phyloP scores from a whole-genome alignment of 1,139 yeast genomes.

The Geotrichum histeridarum region DNA sequence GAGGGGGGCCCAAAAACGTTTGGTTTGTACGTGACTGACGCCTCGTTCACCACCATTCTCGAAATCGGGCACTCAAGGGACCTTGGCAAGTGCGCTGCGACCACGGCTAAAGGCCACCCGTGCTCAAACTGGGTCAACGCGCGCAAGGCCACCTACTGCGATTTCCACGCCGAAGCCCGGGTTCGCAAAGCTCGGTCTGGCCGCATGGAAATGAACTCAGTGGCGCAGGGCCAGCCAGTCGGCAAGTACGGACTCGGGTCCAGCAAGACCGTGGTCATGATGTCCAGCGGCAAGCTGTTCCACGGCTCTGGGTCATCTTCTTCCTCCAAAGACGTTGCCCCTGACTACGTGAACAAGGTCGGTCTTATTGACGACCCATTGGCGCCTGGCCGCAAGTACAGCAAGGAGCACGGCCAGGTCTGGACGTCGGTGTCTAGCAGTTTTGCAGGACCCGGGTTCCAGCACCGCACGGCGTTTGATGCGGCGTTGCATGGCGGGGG shows the following conservation, averaged over 20 bases:
- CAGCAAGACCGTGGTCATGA: slow-evolving; percentile 13
- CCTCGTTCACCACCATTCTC: slow-evolving; percentile 46
- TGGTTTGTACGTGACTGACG: slow-evolving; percentile 53
- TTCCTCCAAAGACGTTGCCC: neutral
- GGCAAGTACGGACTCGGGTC: slow-evolving; percentile 8
- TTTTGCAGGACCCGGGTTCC: neutral
- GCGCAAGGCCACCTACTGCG: slow-evolving; percentile 54
- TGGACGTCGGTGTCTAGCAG: slow-evolving; percentile 13
- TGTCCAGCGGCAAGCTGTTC: neutral
- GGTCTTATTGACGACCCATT: slow-evolving; percentile 12
- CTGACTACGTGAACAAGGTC: slow-evolving; percentile 6
- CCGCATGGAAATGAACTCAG: slow-evolving; percentile 61
- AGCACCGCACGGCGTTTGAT: neutral
- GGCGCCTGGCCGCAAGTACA: slow-evolving; percentile 1
- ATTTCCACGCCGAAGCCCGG: slow-evolving; percentile 61
- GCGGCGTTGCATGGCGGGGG: neutral
- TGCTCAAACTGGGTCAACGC: slow-evolving; percentile 62
- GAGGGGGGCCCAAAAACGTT: slow-evolving; percentile 44
- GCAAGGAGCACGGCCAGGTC: slow-evolving; percentile 10
- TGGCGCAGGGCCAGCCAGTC: slow-evolving; percentile 15
- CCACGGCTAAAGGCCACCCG: slow-evolving; percentile 42
- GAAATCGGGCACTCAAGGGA: slow-evolving; percentile 73
- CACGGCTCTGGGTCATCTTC: too few species aligned
- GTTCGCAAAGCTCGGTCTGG: slow-evolving; percentile 50
- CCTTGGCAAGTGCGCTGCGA: slow-evolving; percentile 61